These are phyloP conservation scores for Blastobotrys americana DNA, from an alignment of 805 yeast species.

Conservation along the genomic window DNA sequence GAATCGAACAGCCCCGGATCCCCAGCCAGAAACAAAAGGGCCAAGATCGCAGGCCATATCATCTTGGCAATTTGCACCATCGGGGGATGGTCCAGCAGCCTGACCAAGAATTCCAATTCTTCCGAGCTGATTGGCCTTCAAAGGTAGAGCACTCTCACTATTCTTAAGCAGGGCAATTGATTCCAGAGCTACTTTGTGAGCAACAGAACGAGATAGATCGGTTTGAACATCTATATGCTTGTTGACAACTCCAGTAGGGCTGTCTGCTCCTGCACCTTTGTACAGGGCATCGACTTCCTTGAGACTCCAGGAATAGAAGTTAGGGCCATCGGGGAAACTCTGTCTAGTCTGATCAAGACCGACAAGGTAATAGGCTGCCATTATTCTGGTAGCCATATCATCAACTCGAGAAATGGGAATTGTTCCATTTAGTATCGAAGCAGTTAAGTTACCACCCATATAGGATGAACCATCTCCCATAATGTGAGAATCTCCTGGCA, in stretches of 20 bases:
- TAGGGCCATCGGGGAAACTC: constrained; percentile 35
- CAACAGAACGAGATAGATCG: constrained; percentile 38
- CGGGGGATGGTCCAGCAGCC: constrained; percentile 45
- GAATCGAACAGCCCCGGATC: constrained; percentile 52
- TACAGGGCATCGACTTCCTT: constrained; percentile 37
- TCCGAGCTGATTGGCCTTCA: constrained; percentile 38
- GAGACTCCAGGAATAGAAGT: constrained; percentile 52
- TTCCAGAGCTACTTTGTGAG: constrained; percentile 50
- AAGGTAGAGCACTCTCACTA: constrained; percentile 45
- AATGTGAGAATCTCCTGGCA: constrained; percentile 27
- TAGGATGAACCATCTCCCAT: constrained; percentile 44
- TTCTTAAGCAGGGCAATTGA: constrained; percentile 52
- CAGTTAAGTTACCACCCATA: constrained; percentile 52
- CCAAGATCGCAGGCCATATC: constrained; percentile 51
- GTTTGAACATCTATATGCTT: constrained; percentile 49
- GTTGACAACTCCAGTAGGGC: constrained; percentile 47
- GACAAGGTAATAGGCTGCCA: constrained; percentile 49
- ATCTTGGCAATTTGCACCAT: constrained; percentile 44
- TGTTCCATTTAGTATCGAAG: constrained; percentile 50
- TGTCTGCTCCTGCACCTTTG: constrained; percentile 34
- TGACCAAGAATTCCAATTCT: constrained; percentile 42
- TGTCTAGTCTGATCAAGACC: constrained; percentile 27
- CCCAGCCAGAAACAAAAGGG: constrained; percentile 54
- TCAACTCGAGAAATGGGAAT: constrained; percentile 46
- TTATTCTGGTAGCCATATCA: constrained; percentile 55